Conservation (phyloP, 2,329 filamentous ascomycete genomes). For the Penicillium sp. region DNA sequence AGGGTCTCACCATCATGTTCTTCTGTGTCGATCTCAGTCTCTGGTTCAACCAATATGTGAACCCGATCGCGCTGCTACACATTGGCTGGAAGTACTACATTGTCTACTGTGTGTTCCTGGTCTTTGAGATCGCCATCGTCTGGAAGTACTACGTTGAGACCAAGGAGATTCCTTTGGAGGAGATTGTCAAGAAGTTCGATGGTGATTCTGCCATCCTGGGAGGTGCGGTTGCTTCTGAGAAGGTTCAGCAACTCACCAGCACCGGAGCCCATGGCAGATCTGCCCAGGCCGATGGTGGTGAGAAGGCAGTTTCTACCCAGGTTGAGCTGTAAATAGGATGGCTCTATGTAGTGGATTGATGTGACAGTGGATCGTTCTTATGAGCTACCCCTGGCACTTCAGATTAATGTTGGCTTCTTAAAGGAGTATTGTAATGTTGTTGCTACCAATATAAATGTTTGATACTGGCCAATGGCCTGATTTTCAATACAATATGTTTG, state of each 20-base stretch:
- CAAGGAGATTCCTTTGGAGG: constrained; percentile 41
- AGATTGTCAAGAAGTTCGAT: constrained; percentile 38
- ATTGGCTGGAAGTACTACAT: constrained; percentile 49
- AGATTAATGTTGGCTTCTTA: background rate
- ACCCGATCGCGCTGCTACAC: constrained; percentile 40
- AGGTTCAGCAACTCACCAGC: constrained; percentile 16
- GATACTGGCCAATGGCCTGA: background rate
- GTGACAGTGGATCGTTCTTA: background rate
- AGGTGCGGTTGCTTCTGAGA: constrained; percentile 23
- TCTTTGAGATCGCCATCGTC: constrained; percentile 40
- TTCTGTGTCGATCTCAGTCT: constrained; percentile 40
- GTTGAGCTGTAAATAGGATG: constrained; percentile 12
- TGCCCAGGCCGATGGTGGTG: constrained; percentile 4
- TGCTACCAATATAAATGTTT: background rate
- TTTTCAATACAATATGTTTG: background rate
- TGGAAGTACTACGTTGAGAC: constrained; percentile 47
- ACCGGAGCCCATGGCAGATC: background rate
- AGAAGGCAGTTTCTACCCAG: constrained; percentile 23
- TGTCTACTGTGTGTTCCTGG: constrained; percentile 45
- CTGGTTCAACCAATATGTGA: constrained; percentile 47
- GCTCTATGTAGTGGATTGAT: background rate
- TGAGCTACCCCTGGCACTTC: background rate
- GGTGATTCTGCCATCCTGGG: constrained; percentile 28
- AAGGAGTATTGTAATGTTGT: background rate
- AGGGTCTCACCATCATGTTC: constrained; percentile 52